phyloP scores from a whole-genome alignment of 106 monocot genomes.

The Vanilla planifolia region DNA sequence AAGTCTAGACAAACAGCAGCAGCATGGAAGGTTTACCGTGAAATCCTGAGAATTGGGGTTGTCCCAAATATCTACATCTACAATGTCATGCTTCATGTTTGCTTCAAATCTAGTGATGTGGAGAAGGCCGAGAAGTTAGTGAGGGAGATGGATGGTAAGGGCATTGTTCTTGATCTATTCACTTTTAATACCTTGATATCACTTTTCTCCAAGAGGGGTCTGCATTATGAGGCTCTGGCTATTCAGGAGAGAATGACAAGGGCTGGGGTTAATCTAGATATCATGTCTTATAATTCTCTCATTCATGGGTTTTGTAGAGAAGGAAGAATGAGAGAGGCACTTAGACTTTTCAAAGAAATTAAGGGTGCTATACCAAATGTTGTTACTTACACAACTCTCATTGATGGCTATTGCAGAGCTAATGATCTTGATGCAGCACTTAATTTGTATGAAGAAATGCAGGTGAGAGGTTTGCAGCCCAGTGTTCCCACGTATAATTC shows the following conservation, averaged over 20 bases:
- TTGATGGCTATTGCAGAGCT: slow-evolving; percentile 81
- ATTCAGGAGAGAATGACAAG: slow-evolving; percentile 68
- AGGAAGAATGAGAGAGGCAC: slow-evolving; percentile 79
- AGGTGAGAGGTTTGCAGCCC: slow-evolving; percentile 55
- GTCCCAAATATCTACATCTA: slow-evolving; percentile 53
- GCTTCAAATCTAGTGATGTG: slow-evolving; percentile 48
- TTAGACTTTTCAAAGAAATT: slow-evolving; percentile 66
- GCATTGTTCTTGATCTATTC: slow-evolving; percentile 41
- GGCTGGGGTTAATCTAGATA: slow-evolving; percentile 57
- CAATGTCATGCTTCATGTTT: slow-evolving; percentile 88
- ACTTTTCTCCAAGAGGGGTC: slow-evolving; percentile 69
- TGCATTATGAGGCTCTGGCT: slow-evolving; percentile 76
- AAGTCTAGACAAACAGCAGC: slow-evolving; percentile 57
- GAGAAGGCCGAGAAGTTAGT: slow-evolving; percentile 52
- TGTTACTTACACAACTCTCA: slow-evolving; percentile 86
- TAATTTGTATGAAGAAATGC: slow-evolving; percentile 63
- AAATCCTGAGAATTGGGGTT: slow-evolving; percentile 41
- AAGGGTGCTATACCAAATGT: slow-evolving; percentile 46
- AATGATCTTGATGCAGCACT: slow-evolving; percentile 69
- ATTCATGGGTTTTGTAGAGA: slow-evolving; percentile 81
- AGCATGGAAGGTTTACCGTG: slow-evolving; percentile 73
- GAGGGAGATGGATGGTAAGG: slow-evolving; percentile 56
- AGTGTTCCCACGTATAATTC: slow-evolving; percentile 74
- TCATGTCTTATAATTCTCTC: slow-evolving; percentile 71
- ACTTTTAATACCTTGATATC: slow-evolving; percentile 83